Evolutionary conservation across 257 asterid species (phyloP), one percentile per base, ranked within the genome.

Genomic region (Paraleonurus japonicus): DNA sequence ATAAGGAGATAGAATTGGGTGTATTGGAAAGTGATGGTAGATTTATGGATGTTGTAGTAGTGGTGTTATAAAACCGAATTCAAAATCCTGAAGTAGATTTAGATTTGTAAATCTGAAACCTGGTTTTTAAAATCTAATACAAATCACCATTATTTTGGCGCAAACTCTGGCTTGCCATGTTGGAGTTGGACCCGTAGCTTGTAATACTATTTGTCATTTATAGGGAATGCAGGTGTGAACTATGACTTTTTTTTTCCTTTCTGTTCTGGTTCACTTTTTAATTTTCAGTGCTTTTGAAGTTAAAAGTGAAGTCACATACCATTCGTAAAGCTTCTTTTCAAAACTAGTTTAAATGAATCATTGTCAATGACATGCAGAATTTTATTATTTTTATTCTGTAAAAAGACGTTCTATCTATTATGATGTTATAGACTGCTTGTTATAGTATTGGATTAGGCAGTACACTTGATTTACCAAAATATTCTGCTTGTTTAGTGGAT

Each of bases 291-390:
- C 54, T 12, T 33, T 32, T 37, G 26, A 51, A 32, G 39, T 30
- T n/a, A n/a, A n/a, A n/a, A n/a, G n/a, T n/a, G n/a, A n/a, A n/a
- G n/a, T n/a, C n/a, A n/a, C n/a, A n/a, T n/a, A n/a, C n/a, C n/a
- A n/a, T n/a, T n/a, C n/a, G n/a, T n/a, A n/a, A n/a, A n/a, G 55
- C 33, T 59, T 50, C 64, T 59, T 30, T 50, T 59, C 69, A 70
- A 24, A 64, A 39, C 66, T 55, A 41, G 51, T 71, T 66, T 60
- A 20, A 32, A n/a, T 61, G 68, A 32, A 5, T 32, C 7, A 32
- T 4, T 32, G 37, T 32, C 37, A 35, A 7, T 35, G 43, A 35
- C 43, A 35, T 7, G 43, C 12, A 27, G 22, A 57, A 58, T 37
- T 41, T 30, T 67, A 63, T 11, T 28, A 11, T n/a, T 16, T 20